A percentile compares a stretch with the other conserved stretches of the same genome.
phyloP scores from a whole-genome alignment of 495 filamentous ascomycete genomes.

The Pyrenula massariospora region DNA sequence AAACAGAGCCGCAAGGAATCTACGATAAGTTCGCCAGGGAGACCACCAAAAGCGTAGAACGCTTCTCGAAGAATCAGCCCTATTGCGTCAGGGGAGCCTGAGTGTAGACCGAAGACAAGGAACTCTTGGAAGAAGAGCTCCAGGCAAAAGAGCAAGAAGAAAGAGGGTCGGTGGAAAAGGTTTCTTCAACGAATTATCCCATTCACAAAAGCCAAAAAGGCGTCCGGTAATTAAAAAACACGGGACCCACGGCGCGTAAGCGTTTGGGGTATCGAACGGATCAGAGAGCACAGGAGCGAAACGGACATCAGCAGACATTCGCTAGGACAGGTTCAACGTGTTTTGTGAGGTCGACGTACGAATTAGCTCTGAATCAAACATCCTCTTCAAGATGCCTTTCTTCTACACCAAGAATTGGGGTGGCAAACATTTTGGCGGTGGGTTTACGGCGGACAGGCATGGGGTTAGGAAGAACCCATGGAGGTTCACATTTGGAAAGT shows the following conservation, averaged over 20 bases:
- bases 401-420: constrained; percentile 6
- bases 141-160: not conserved
- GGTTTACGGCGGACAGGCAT: constrained; percentile 24
- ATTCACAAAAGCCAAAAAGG: not conserved
- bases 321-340: not conserved
- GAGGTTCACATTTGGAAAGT: constrained; percentile 20
- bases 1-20: too few species aligned
- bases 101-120: too few species aligned
- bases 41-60: too few species aligned
- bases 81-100: too few species aligned
- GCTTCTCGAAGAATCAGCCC: too few species aligned
- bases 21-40: too few species aligned
- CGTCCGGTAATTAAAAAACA: not conserved
- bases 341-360: not conserved
- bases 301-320: not conserved
- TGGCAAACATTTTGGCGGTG: constrained; percentile 13
- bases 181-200: not conserved
- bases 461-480: constrained; percentile 22
- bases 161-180: not conserved
- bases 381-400: constrained; percentile 1
- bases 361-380: not conserved
- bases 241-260: not conserved
- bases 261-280: not conserved
- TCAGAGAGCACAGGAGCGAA: not conserved
- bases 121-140: too few species aligned